Percentiles rank a stretch among this genome's conserved stretches.
Evolutionary conservation across 2,329 filamentous ascomycete genomes (phyloP).

Genomic region (Colletotrichum godetiae): DNA sequence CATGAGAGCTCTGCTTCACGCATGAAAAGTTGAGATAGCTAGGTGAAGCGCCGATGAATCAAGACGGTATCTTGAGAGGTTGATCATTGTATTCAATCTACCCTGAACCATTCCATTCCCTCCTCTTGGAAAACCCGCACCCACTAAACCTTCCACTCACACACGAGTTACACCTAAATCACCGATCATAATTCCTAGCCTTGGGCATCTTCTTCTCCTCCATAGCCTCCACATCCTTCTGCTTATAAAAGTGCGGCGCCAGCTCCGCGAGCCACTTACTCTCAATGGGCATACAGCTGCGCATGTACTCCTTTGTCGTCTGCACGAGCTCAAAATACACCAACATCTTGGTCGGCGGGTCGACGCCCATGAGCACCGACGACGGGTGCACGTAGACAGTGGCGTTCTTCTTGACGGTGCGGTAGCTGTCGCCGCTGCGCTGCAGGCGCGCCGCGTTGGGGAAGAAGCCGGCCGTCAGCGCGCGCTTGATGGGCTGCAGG

Average conservation of each 20-base stretch:
- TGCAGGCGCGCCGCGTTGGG: slow-evolving; percentile 89
- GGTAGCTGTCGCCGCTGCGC: slow-evolving; percentile 86
- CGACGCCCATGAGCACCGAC: slow-evolving; percentile 80
- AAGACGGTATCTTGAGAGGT: too few relatives aligned
- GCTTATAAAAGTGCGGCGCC: slow-evolving; percentile 95
- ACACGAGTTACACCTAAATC: too few relatives aligned
- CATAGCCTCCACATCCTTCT: slow-evolving; percentile 85
- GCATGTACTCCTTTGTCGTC: slow-evolving; percentile 93
- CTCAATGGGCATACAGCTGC: slow-evolving; percentile 86
- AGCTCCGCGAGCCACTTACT: slow-evolving; percentile 88
- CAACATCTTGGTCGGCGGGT: slow-evolving; percentile 83
- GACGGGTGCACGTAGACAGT: slow-evolving; percentile 94
- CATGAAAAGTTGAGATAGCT: too few relatives aligned
- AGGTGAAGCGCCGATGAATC: too few relatives aligned
- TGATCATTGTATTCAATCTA: too few relatives aligned
- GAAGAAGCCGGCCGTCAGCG: slow-evolving; percentile 93
- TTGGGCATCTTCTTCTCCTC: slow-evolving; percentile 76
- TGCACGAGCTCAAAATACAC: slow-evolving; percentile 88
- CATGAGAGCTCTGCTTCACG: too few relatives aligned
- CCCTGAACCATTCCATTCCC: too few relatives aligned
- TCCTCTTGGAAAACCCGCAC: too few relatives aligned
- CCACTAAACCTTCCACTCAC: too few relatives aligned
- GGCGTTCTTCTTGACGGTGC: slow-evolving; percentile 90
- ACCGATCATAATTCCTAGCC: slow-evolving; percentile 39
- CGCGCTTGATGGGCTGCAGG: slow-evolving; percentile 83